Evolutionary conservation across 768 basidiomycete species (phyloP).

Genomic region (Gymnopilus dilepis): DNA sequence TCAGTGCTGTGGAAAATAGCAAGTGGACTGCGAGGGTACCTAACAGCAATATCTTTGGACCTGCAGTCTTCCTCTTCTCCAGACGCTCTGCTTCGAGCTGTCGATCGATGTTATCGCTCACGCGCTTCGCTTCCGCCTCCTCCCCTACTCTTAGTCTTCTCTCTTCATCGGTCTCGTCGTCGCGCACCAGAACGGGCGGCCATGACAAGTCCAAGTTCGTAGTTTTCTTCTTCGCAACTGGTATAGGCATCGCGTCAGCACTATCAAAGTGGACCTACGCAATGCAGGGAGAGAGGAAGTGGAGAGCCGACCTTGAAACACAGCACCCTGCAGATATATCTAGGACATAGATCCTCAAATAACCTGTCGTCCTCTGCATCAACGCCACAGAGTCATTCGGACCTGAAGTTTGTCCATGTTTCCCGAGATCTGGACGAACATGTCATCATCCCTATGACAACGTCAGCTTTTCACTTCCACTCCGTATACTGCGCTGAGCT

Average conservation of each 20-base stretch:
- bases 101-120: conserved; percentile 62
- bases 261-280: conserved; percentile 2
- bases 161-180: conserved; percentile 48
- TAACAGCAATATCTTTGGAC: conserved; percentile 59
- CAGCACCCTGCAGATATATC: conserved; percentile 19
- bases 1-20: neutral
- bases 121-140: conserved; percentile 55
- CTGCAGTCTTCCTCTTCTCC: conserved; percentile 40
- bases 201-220: conserved; percentile 21
- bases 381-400: conserved; percentile 18
- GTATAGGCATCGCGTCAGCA: conserved; percentile 8
- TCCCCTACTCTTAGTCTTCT: conserved; percentile 42
- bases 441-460: conserved; percentile 20
- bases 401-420: conserved; percentile 11
- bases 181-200: conserved; percentile 33
- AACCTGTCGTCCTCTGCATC: conserved; percentile 17
- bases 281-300: neutral
- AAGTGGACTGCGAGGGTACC: conserved; percentile 42
- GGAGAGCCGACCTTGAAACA: conserved; percentile 6
- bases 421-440: conserved; percentile 14
- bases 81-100: conserved; percentile 52
- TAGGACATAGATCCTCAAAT: conserved; percentile 22
- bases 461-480: conserved; percentile 1
- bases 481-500: neutral
- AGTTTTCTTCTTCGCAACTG: conserved; percentile 16